Percentiles rank a stretch among this genome's conserved stretches.
phyloP scores from a whole-genome alignment of 2,329 filamentous ascomycete species.

The Neurospora sp. region DNA sequence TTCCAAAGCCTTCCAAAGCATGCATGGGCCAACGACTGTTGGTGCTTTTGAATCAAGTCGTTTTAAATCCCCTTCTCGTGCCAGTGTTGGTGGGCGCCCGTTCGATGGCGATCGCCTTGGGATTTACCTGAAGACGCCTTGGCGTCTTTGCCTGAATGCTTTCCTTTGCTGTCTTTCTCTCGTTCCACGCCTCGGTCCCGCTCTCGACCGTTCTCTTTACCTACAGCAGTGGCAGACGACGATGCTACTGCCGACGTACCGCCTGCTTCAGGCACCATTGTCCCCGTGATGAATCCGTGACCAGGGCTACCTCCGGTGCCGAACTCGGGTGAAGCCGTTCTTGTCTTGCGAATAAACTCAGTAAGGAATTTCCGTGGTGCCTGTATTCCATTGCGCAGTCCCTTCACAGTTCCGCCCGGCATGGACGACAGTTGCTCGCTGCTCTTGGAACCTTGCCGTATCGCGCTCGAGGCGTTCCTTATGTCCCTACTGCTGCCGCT shows the following conservation, averaged over 20 bases:
- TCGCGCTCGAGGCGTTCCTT: conserved; percentile 4
- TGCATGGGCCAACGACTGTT: not conserved
- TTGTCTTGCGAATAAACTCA: conserved; percentile 29
- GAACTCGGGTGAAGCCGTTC: conserved; percentile 21
- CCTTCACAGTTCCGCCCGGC: conserved; percentile 24
- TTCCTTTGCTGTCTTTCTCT: conserved; percentile 1
- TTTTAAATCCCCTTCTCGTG: not conserved
- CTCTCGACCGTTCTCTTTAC: not conserved
- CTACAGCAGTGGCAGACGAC: not conserved
- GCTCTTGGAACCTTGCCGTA: conserved; percentile 23
- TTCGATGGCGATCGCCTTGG: not conserved
- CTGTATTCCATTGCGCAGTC: conserved; percentile 28
- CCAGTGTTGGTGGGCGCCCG: not conserved
- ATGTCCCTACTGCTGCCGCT: conserved; percentile 11
- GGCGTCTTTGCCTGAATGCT: not conserved
- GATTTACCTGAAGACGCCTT: not conserved
- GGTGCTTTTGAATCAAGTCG: not conserved
- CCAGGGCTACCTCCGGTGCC: not conserved
- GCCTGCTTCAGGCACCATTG: not conserved
- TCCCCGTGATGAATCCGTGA: not conserved
- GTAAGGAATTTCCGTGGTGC: conserved; percentile 30
- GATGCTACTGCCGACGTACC: not conserved
- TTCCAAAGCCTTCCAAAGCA: not conserved
- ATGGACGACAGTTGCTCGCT: conserved; percentile 20
- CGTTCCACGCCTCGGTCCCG: conserved; percentile 13